Evolutionary conservation across 495 filamentous ascomycete genomes (phyloP).

Genomic region (Aspergillus panamensis): DNA sequence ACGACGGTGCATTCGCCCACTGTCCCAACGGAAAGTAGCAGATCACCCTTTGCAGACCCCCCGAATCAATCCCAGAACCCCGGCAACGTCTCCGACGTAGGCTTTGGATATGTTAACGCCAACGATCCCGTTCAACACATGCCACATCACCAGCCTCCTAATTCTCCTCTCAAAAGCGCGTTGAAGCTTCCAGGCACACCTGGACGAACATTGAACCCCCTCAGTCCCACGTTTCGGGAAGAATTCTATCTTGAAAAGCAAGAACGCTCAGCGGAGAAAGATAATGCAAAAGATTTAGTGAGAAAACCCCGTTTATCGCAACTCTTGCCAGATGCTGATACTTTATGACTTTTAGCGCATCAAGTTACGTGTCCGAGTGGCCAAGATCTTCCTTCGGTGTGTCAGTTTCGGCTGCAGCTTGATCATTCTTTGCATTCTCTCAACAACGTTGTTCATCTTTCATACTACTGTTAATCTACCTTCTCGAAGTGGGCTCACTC

Average conservation of each 20-base stretch:
- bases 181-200: slow-evolving; percentile 81
- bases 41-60: slow-evolving; percentile 67
- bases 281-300: slow-evolving; percentile 83
- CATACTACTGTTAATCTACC: slow-evolving; percentile 72
- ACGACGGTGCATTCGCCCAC: slow-evolving; percentile 84
- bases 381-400: slow-evolving; percentile 87
- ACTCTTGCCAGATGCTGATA: not conserved
- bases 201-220: slow-evolving; percentile 57
- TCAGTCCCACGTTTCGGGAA: slow-evolving; percentile 86
- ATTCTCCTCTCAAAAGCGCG: slow-evolving; percentile 77
- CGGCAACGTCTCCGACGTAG: slow-evolving; percentile 71
- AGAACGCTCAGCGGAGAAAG: slow-evolving; percentile 72
- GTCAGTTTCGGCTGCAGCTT: slow-evolving; percentile 96
- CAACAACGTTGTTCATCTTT: slow-evolving; percentile 84
- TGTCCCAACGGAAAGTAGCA: slow-evolving; percentile 47
- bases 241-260: slow-evolving; percentile 78
- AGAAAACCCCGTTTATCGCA: slow-evolving; percentile 27
- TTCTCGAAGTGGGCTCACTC: slow-evolving; percentile 68
- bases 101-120: slow-evolving; percentile 82
- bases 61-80: slow-evolving; percentile 45
- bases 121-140: slow-evolving; percentile 51
- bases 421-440: slow-evolving; percentile 86
- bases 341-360: slow-evolving; percentile 64
- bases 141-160: slow-evolving; percentile 57
- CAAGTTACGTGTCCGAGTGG: slow-evolving; percentile 87